Evolutionary conservation across 2,329 filamentous ascomycete species (phyloP), one percentile per base, ranked within the genome.

Genomic region (Pyrenophora teres): DNA sequence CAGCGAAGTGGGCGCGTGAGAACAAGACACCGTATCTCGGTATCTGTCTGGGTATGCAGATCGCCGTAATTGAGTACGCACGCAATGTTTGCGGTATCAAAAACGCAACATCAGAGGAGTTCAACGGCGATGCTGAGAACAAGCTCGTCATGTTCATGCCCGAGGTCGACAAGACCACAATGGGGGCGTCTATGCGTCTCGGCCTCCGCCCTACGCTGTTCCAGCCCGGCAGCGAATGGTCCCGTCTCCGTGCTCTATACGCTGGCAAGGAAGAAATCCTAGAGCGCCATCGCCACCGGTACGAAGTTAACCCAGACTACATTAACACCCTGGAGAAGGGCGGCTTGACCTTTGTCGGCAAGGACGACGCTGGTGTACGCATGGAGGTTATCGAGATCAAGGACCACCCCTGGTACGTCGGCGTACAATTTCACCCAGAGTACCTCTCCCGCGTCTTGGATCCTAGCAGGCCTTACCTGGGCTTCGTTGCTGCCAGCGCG

Each of bases 61-160:
- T 96, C 40, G 92, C 93, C 16, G 91, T 96, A 40, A 88, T 97
- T 62, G 92, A 97, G 74, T 90, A 86, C 63, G 91, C 92, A 1
- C 86, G 92, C 36, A 86, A 90, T 60, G 78, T 93, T 1, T 89
- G 86, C 74, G 83, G 83, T 23, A 80, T 92, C 56, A 73, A 76
- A 3, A 75, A 78, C 37, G 84, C 83, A 1, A 80, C 78, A 4
- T 83, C 80, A 5, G 79, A 78, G 47, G 84, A 87, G 60, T 80
- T 87, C 58, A 74, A 83, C 71, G 80, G 19, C 80, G 68, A 78
- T 3, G 82, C 86, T n/a, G 77, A 85, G 40, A 80, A 92, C 68
- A 85, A 83, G 21, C 83, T 90, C 23, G 85, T 99, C 61, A 83
- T 97, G 62, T 93, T 89, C 77, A 99, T 97, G 94, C 93, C 93